Conservation (phyloP, 805 yeast genomes). For the Candida gorgasii region DNA sequence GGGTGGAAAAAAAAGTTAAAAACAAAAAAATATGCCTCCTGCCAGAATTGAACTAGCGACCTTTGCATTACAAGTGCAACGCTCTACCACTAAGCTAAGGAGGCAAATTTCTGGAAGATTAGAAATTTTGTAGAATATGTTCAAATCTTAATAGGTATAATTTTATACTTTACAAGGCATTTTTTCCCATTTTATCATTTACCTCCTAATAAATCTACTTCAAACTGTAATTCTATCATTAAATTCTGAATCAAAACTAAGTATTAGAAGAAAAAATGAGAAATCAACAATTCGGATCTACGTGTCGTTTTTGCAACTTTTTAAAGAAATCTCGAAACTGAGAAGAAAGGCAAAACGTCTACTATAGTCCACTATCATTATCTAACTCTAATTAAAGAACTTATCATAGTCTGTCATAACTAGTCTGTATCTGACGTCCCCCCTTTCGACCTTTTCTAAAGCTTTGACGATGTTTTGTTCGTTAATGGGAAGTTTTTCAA, state of each 20-base stretch:
- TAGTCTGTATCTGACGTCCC: constrained; percentile 50
- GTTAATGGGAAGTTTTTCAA: constrained; percentile 36
- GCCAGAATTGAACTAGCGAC: constrained; percentile 94
- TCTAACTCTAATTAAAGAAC: constrained; percentile 8
- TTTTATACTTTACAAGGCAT: no score
- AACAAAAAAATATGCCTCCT: constrained; percentile 25
- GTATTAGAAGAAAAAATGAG: no score
- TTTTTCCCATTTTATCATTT: no score
- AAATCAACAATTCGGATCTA: no score
- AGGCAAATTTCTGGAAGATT: constrained; percentile 49
- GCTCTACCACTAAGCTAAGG: constrained; percentile 99
- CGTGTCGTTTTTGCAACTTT: no score
- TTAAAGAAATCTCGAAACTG: no score
- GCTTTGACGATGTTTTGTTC: constrained; percentile 32
- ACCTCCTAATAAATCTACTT: no score
- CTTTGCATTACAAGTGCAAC: constrained; percentile 99
- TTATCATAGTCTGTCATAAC: constrained; percentile 58
- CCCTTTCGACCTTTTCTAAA: constrained; percentile 30
- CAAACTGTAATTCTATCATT: no score
- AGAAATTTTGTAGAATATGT: not conserved
- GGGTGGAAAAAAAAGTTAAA: not conserved
- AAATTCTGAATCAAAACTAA: no score
- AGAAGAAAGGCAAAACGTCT: no score
- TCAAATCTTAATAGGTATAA: not conserved
- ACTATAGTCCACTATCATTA: no score